A percentile compares a stretch with the other conserved stretches of the same genome.
Conservation (phyloP, 352 stramenopile genomes). For the Phytophthora ohioensis region DNA sequence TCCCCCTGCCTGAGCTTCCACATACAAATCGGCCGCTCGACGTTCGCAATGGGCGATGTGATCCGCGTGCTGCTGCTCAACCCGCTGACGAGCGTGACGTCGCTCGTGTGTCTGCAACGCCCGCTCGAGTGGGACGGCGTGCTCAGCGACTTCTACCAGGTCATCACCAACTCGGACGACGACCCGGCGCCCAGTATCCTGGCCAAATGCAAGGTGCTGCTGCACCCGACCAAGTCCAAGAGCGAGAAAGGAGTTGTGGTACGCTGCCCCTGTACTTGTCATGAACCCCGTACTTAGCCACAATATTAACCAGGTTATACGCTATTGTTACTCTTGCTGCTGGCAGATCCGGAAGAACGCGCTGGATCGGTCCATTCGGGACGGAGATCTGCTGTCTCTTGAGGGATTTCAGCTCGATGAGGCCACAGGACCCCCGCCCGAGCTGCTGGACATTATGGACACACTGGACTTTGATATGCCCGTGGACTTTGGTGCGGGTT, state of each 20-base stretch:
- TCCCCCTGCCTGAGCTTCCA: conserved; percentile 18
- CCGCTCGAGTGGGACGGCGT: conserved; percentile 81
- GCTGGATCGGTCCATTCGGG: conserved; percentile 82
- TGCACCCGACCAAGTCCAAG: conserved; percentile 88
- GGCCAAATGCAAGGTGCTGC: conserved; percentile 75
- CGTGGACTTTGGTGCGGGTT: conserved; percentile 40
- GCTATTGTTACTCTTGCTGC: not conserved
- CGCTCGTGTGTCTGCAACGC: conserved; percentile 83
- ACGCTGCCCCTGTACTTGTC: not conserved
- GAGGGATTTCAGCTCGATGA: conserved; percentile 64
- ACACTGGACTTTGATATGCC: conserved; percentile 70
- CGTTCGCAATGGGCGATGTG: conserved; percentile 66
- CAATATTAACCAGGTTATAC: not conserved
- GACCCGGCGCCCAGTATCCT: conserved; percentile 63
- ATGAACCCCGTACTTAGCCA: not conserved
- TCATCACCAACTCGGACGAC: conserved; percentile 85
- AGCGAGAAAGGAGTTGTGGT: conserved; percentile 81
- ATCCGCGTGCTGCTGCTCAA: conserved; percentile 87
- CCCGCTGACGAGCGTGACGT: conserved; percentile 67
- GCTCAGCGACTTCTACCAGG: conserved; percentile 85
- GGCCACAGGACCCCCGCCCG: conserved; percentile 56
- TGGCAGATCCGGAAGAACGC: conserved; percentile 72
- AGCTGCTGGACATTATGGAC: conserved; percentile 78
- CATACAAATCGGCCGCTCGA: conserved; percentile 24
- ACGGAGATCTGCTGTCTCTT: conserved; percentile 80